Percentiles rank a stretch among this genome's conserved stretches.
These are phyloP conservation scores for Acacia acuminata DNA, from an alignment of 306 rosid genomes.

Conservation along the genomic window DNA sequence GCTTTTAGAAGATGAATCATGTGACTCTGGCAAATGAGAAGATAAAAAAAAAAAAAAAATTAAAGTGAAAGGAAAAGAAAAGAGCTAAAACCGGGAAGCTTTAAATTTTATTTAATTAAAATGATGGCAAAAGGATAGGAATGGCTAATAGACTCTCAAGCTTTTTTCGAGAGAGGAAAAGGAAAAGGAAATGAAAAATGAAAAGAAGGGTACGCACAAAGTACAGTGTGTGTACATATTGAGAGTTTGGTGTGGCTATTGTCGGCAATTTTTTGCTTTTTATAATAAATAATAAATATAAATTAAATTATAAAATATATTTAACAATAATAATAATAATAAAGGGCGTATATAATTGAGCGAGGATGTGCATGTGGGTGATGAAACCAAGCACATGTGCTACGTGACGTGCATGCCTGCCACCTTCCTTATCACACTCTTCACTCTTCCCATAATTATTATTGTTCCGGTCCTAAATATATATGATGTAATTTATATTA, in stretches of 20 bases:
- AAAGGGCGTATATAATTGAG: not conserved
- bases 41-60: not conserved
- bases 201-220: conserved; percentile 33
- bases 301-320: too few relatives aligned
- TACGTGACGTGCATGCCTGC: conserved; percentile 70
- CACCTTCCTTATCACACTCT: not conserved
- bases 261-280: not conserved
- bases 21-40: conserved; percentile 2
- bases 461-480: not conserved
- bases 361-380: conserved; percentile 61
- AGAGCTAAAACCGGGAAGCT: not conserved
- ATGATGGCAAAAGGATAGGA: conserved; percentile 4
- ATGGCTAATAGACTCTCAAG: not conserved
- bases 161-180: not conserved
- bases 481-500: too few relatives aligned
- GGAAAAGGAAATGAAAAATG: not conserved
- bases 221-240: conserved; percentile 50
- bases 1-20: conserved; percentile 12
- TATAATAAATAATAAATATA: not conserved
- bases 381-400: conserved; percentile 70
- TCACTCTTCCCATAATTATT: not conserved
- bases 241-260: not conserved
- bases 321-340: not conserved
- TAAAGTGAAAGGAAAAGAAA: not conserved
- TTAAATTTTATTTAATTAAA: not conserved